A percentile compares a stretch with the other conserved stretches of the same genome.
These are phyloP conservation scores for Phanerodontia chrysosporium DNA, from an alignment of 768 basidiomycete species.

Conservation along the genomic window DNA sequence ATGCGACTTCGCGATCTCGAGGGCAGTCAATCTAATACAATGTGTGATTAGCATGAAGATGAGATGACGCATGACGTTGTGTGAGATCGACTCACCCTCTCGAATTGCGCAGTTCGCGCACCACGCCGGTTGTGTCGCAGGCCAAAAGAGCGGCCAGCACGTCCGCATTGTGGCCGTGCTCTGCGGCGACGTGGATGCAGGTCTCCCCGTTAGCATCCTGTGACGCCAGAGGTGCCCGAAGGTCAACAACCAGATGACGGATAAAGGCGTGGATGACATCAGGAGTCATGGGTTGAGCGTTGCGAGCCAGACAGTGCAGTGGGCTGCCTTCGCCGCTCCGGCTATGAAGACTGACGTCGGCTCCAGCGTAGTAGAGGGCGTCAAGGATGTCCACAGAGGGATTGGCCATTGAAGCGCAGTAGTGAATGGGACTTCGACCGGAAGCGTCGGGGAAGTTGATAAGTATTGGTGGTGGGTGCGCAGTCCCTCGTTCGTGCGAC, in stretches of 20 bases:
- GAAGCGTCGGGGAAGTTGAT: slow-evolving; percentile 64
- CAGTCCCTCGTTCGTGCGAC: background rate
- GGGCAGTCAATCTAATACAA: slow-evolving; percentile 50
- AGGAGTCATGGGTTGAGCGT: slow-evolving; percentile 24
- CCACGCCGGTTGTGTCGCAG: slow-evolving; percentile 52
- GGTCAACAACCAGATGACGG: slow-evolving; percentile 64
- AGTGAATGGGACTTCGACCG: slow-evolving; percentile 73
- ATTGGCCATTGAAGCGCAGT: slow-evolving; percentile 51
- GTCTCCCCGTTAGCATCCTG: slow-evolving; percentile 67
- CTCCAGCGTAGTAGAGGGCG: slow-evolving; percentile 70
- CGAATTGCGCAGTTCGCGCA: slow-evolving; percentile 61
- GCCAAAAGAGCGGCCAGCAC: slow-evolving; percentile 61
- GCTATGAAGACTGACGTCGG: slow-evolving; percentile 70
- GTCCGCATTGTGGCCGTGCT: slow-evolving; percentile 63
- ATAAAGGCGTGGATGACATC: slow-evolving; percentile 51
- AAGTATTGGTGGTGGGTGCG: slow-evolving; percentile 46
- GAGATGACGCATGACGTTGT: too few relatives aligned
- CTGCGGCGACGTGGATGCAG: slow-evolving; percentile 76
- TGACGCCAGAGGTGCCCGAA: slow-evolving; percentile 65
- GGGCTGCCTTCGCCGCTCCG: slow-evolving; percentile 55
- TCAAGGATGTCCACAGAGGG: slow-evolving; percentile 65
- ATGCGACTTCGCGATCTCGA: slow-evolving; percentile 65
- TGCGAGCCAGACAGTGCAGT: slow-evolving; percentile 60
- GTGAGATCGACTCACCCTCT: slow-evolving; percentile 77
- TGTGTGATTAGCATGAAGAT: background rate